Conservation (phyloP, 2,329 filamentous ascomycete species). For the Dactylellina parvicollis region DNA sequence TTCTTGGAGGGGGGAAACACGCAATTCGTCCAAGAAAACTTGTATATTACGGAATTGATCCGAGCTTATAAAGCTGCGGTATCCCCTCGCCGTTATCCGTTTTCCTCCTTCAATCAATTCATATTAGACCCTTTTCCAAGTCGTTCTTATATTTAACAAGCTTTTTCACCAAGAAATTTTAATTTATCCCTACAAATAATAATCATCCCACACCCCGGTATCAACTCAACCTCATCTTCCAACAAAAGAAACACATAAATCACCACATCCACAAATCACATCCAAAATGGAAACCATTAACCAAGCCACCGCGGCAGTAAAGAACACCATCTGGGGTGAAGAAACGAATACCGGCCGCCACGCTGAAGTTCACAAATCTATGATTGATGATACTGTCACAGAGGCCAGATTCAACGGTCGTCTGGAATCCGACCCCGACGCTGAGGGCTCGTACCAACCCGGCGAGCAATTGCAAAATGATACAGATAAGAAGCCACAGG, state of each 20-base stretch:
- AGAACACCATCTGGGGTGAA: constrained; percentile 66
- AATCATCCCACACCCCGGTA: no score
- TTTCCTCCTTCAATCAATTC: background rate
- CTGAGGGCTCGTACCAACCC: constrained; percentile 35
- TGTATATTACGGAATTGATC: no score
- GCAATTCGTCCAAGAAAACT: no score
- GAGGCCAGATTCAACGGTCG: constrained; percentile 36
- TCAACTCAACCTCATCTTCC: no score
- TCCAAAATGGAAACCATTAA: constrained; percentile 68
- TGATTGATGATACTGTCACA: constrained; percentile 51
- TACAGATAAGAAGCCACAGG: constrained; percentile 17
- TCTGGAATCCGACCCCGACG: constrained; percentile 44
- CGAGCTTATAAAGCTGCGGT: no score
- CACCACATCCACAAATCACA: background rate
- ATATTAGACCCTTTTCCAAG: background rate
- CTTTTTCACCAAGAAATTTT: no score
- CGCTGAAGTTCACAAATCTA: constrained; percentile 48
- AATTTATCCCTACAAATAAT: no score
- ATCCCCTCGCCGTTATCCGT: constrained; percentile 18
- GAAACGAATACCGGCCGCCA: constrained; percentile 51
- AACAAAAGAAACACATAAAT: constrained; percentile 11
- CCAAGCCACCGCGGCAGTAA: constrained; percentile 66
- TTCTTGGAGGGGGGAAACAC: background rate
- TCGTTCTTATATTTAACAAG: constrained; percentile 9
- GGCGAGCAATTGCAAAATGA: constrained; percentile 8